Base-by-base conservation (phyloP, 2,329 filamentous ascomycete species). In the Fusarium poae region DNA sequence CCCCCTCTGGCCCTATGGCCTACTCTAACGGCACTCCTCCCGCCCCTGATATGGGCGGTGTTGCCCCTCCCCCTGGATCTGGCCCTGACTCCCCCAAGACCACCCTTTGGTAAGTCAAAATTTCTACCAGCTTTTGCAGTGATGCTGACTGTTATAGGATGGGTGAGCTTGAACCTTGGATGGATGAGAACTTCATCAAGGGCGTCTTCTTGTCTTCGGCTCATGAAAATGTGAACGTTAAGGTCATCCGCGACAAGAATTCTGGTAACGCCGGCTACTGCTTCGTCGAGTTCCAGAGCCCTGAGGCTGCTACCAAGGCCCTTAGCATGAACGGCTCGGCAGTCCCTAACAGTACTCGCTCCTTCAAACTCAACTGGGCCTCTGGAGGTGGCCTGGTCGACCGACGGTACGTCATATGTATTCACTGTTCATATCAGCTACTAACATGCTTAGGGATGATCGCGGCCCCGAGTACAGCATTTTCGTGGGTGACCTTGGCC, bases 331-430 rank as follows among this genome's bases (percentile, higher is more conserved):
- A 97, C 79, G 95, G 96, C 50, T 91, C 89, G 58, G 84, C 92
- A 48, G 97, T 99, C 72, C 94, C 95, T 45, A 97, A 97, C 86
- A 97, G 94, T 65, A 91, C 91, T 75, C 93, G 96, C 43, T 91
- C 93, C 49, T 99, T 99, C 88, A 98, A 98, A 87, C 89, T 99
- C 65, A 99, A 99, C 88, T 99, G 96, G 96, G 96, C 96, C 72
- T 97, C 94, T 71, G 96, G 96, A 72, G 96, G 96, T 77, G 96
- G 96, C 60, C 88, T 99, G 42, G 93, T 97, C 72, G 96, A 99
- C 81, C 92, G 96, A 79, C 92, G 93, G 92, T 93, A 84, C 78
- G 88, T 79, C 45, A 12, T 20, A 10, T 13, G 13, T 6, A 4
- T 10, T 23, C 27, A 30, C 51, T 27, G 3, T 20, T 1, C 23